Evolutionary conservation across 345 rosid genomes (phyloP).

Genomic region (Mallotus nudiflorus): DNA sequence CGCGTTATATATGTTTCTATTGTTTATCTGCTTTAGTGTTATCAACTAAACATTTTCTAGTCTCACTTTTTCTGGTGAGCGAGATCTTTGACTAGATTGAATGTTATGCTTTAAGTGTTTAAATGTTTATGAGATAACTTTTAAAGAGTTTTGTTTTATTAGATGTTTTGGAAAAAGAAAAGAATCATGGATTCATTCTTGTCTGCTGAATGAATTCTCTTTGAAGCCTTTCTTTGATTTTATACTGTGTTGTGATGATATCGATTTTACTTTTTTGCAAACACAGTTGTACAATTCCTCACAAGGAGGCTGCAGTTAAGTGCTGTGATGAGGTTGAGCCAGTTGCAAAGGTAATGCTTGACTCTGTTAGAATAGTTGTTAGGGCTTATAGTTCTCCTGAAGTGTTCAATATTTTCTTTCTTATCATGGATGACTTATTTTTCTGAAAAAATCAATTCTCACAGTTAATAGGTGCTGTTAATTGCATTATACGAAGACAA

Average conservation of each 20-base stretch:
- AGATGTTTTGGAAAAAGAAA: neutral
- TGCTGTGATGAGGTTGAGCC: slow-evolving; percentile 91
- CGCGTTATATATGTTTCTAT: slow-evolving; percentile 1
- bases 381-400: neutral
- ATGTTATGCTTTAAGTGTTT: too few species aligned
- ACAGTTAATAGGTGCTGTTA: slow-evolving; percentile 97
- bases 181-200: neutral
- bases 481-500: slow-evolving; percentile 74
- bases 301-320: slow-evolving; percentile 78
- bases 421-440: slow-evolving; percentile 21
- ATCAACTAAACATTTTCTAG: slow-evolving; percentile 6
- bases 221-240: neutral
- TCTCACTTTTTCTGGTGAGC: slow-evolving; percentile 1
- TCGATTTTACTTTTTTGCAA: slow-evolving; percentile 21
- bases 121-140: too few species aligned
- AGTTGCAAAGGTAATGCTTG: slow-evolving; percentile 67
- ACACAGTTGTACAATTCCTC: slow-evolving; percentile 87
- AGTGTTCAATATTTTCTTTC: slow-evolving; percentile 12
- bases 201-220: slow-evolving; percentile 5
- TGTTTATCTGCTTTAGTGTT: slow-evolving; percentile 7
- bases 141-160: too few species aligned
- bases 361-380: slow-evolving; percentile 6
- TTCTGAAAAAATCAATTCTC: slow-evolving; percentile 22
- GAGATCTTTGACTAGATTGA: neutral
- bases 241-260: slow-evolving; percentile 1